Evolutionary conservation across 306 rosid genomes (phyloP), one percentile per base, ranked within the genome.

Genomic region (Astragalus glycyphyllos): DNA sequence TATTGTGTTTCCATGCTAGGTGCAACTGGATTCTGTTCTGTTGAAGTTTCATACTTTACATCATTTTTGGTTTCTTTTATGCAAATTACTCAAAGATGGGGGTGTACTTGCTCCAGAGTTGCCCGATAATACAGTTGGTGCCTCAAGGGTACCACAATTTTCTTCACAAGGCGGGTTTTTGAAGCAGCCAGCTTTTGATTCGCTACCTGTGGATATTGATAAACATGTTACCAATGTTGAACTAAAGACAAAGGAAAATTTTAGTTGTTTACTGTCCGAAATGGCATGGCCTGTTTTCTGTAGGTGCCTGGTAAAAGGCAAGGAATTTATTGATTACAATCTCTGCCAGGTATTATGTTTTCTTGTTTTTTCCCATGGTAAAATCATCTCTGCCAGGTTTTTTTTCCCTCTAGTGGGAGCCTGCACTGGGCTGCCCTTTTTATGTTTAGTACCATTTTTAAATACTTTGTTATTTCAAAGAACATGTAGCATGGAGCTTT

Each of bases 151-250:
- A 48, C 68, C 80, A n/a, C 84, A 68, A 15, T 79, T 85, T 47
- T 88, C 89, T 78, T 78, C 89, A 55, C 85, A 89, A 75, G 98
- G 98, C 16, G 98, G 98, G 72, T 94, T 94, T 85, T 66, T 94
- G 76, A 89, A 80, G 86, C 98, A 81, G 82, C 94, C 96, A 16
- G 62, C 68, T 68, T 84, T 83, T 75, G 86, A 77, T 77, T 78
- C 82, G 66, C 49, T 62, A 35, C 78, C 85, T 45, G 69, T 47
- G 72, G 81, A 76, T 58, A 56, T 66, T 6, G 74, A 77, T 75
- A 79, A 71, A 26, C 77, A 53, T 56, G 62, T 81, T 12, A 61
- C 80, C 23, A 62, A 80, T 58, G 77, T 74, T 38, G 83, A 86
- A 75, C 67, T 60, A 48, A 79, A 73, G 68, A 77, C 77, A 76